Percentiles rank a stretch among this genome's conserved stretches.
phyloP scores from a whole-genome alignment of 495 filamentous ascomycete genomes.

The Aeminium ludgeri region DNA sequence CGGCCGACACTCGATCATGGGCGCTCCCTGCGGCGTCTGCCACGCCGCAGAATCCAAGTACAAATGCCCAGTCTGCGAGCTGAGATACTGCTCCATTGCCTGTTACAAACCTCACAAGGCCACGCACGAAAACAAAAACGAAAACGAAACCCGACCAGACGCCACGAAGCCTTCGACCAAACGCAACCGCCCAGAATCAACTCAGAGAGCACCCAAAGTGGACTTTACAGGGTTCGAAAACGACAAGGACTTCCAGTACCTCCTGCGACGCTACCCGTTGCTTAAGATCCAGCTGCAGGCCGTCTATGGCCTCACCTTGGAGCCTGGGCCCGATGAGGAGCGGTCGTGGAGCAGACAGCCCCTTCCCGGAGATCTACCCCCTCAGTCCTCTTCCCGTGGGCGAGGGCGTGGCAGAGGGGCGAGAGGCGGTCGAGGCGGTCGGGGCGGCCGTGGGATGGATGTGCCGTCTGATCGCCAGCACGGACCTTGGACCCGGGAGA shows the following conservation, averaged over 20 bases:
- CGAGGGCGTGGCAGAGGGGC: slow-evolving; percentile 40
- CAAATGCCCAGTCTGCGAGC: slow-evolving; percentile 24
- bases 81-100: slow-evolving; percentile 22
- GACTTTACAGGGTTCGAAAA: slow-evolving; percentile 20
- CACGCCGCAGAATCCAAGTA: slow-evolving; percentile 22
- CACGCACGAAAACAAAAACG: slow-evolving; percentile 4
- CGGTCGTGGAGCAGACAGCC: slow-evolving; percentile 10
- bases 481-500: slow-evolving; percentile 21
- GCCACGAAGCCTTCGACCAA: neutral
- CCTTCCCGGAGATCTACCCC: neutral
- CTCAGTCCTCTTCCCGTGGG: neutral
- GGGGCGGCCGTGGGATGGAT: slow-evolving; percentile 30
- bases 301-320: slow-evolving; percentile 20
- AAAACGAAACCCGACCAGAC: neutral
- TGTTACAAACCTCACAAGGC: slow-evolving; percentile 19
- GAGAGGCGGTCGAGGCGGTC: slow-evolving; percentile 25
- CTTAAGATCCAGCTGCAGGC: slow-evolving; percentile 17
- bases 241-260: slow-evolving; percentile 16
- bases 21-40: slow-evolving; percentile 16
- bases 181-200: slow-evolving; percentile 13
- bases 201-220: slow-evolving; percentile 15
- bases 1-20: slow-evolving; percentile 1
- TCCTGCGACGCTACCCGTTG: slow-evolving; percentile 18
- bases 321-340: slow-evolving; percentile 17
- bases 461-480: slow-evolving; percentile 21